These are phyloP conservation scores for Mercurialis annua DNA, from an alignment of 345 rosid species.

Conservation along the genomic window DNA sequence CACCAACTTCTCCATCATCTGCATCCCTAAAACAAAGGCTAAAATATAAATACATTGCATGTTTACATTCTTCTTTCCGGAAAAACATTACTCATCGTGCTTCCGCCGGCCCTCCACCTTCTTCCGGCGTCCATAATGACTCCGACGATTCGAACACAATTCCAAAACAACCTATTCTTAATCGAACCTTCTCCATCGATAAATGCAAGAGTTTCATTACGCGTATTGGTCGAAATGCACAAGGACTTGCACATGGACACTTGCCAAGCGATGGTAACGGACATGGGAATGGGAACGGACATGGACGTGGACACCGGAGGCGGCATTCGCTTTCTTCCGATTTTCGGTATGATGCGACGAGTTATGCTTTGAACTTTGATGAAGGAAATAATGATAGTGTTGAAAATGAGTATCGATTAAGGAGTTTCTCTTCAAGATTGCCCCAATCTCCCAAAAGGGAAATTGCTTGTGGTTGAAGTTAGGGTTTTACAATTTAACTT, in stretches of 20 bases:
- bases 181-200: constrained; percentile 14
- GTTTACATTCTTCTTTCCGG: constrained; percentile 23
- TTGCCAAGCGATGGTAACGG: background rate
- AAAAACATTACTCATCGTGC: background rate
- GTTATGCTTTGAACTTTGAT: constrained; percentile 50
- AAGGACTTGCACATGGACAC: constrained; percentile 11
- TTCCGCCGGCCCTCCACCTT: background rate
- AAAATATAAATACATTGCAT: constrained; percentile 20
- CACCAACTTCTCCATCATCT: constrained; percentile 12
- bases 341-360: constrained; percentile 38
- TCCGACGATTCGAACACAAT: too few relatives aligned
- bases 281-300: background rate
- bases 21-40: constrained; percentile 28
- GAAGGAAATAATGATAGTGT: constrained; percentile 15
- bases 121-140: background rate
- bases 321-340: constrained; percentile 30
- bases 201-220: constrained; percentile 27
- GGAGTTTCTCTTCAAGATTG: constrained; percentile 32
- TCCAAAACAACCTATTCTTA: constrained; percentile 1
- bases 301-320: constrained; percentile 9
- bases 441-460: constrained; percentile 30
- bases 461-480: background rate
- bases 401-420: constrained; percentile 2
- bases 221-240: constrained; percentile 18
- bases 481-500: background rate